phyloP scores from a whole-genome alignment of 345 rosid genomes.

The Lumnitzera littorea region DNA sequence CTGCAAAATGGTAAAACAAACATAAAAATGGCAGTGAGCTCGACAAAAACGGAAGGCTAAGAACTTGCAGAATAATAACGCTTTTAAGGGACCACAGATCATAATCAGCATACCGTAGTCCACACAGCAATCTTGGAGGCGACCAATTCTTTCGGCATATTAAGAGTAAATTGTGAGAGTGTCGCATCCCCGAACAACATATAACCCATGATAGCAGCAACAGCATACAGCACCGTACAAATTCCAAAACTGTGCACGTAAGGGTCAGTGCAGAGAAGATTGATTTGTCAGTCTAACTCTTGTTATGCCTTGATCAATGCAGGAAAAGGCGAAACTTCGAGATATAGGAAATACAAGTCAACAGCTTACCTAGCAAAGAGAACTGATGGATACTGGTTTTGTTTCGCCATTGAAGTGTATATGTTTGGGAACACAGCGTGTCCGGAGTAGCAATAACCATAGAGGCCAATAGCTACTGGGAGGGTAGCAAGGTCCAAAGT shows the following conservation, averaged over 20 bases:
- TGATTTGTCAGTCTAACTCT: too few relatives aligned
- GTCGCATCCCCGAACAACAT: slow-evolving; percentile 77
- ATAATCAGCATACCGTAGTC: slow-evolving; percentile 58
- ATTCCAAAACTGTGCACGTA: slow-evolving; percentile 49
- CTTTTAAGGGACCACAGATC: neutral
- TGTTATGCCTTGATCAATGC: too few relatives aligned
- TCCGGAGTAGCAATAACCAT: slow-evolving; percentile 93
- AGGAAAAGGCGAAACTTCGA: neutral
- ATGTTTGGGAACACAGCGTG: slow-evolving; percentile 97
- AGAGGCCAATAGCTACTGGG: slow-evolving; percentile 96
- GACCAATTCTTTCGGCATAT: slow-evolving; percentile 73
- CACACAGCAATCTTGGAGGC: slow-evolving; percentile 95
- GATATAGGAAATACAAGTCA: neutral
- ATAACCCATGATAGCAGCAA: slow-evolving; percentile 84
- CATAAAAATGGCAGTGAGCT: neutral
- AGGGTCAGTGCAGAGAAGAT: too few relatives aligned
- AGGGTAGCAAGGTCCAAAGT: slow-evolving; percentile 52
- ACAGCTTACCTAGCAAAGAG: slow-evolving; percentile 57
- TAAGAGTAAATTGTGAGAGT: slow-evolving; percentile 79
- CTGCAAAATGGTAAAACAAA: slow-evolving; percentile 34
- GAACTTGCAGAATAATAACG: neutral
- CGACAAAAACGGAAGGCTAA: neutral
- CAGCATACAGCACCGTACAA: slow-evolving; percentile 74
- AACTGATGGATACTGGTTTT: slow-evolving; percentile 57
- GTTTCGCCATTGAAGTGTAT: slow-evolving; percentile 86